Evolutionary conservation across 1,139 yeast genomes (phyloP), one percentile per base, ranked within the genome.

Genomic region (Saccharomyces pastorianus): DNA sequence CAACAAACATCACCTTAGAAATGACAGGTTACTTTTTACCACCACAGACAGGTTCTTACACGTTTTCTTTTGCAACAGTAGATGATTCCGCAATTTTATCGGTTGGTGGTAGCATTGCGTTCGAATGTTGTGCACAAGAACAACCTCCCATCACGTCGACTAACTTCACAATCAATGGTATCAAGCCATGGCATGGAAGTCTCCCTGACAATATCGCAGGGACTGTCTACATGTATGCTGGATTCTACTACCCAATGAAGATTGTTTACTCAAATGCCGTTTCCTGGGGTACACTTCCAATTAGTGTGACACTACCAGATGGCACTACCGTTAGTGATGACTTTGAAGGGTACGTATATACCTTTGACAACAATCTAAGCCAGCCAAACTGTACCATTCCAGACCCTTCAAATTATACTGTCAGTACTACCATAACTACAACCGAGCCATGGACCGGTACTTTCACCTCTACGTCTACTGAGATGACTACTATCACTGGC

Each of bases 31-130:
- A 67, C 46, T 65, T 67, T 54, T 46, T 51, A 8, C 61, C 71
- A 27, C 51, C 51, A 6, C 50, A 47, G 27, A 56, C 64, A 11
- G 73, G 73, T 55, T 51, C 58, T 7, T 68, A 68, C 51, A 56
- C 61, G 1, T 59, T 69, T 31, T 26, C 51, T 4, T 48, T 67
- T 28, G 34, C 50, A 6, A 23, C 41, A 3, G 59, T 59, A 38
- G 72, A 70, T 57, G 71, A 70, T 57, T 58, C 63, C 17, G 67
- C 61, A 2, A 57, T 61, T 59, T 58, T 68, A 2, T 59, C 59
- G 50, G 50, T 68, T 49, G 72, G 70, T 48, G 55, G 56, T 27
- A 59, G 55, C 3, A 61, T 58, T 48, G 71, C 68, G 4, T 65
- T 68, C 46, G 61, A 57, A 20, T 70, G 73, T 59, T 70, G 73